Evolutionary conservation across 2,329 filamentous ascomycete species (phyloP), one percentile per base, ranked within the genome.

Genomic region (Exophiala calicioides): DNA sequence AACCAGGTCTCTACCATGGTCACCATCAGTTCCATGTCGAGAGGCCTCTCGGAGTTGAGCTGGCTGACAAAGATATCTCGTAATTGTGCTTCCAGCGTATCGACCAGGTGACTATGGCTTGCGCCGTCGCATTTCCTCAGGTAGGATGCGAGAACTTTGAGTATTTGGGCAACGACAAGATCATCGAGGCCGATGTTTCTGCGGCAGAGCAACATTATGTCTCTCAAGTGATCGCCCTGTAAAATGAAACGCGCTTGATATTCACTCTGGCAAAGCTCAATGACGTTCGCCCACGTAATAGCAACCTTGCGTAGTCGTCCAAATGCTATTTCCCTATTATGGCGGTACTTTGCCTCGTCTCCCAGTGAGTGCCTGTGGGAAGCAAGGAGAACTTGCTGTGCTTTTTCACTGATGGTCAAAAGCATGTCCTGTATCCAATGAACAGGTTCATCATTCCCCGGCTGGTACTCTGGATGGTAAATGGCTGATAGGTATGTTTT

Each of bases 1-100:
- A 44, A 53, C 54, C 54, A 57, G 4, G 43, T 33, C n/a, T 50
- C 46, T 21, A 48, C 36, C 30, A 57, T 32, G 5, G 48, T 36
- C 13, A 39, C 13, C 35, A 57, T 27, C 10, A 48, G 31, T 12
- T n/a, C 19, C 13, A 46, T 45, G 4, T 48, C 32, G 3, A 24
- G 45, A 19, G 32, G 12, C 19, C n/a, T 15, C 8, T n/a, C 16
- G 13, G 33, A 37, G 32, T 34, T 37, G 12, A 50, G 40, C 9
- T 51, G 44, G n/a, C 37, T 33, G 12, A 36, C 27, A 29, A 49
- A 19, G 13, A 52, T 16, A 12, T 30, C 45, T 19, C 44, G 44
- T 13, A 55, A 12, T 5, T 37, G 31, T n/a, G 19, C 24, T 24
- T 37, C 35, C 8, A 55, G 15, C 7, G 26, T 13, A 12, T 13